A percentile compares a stretch with the other conserved stretches of the same genome.
phyloP scores from a whole-genome alignment of 176 grass and related monocot genomes.

The Areca catechu region DNA sequence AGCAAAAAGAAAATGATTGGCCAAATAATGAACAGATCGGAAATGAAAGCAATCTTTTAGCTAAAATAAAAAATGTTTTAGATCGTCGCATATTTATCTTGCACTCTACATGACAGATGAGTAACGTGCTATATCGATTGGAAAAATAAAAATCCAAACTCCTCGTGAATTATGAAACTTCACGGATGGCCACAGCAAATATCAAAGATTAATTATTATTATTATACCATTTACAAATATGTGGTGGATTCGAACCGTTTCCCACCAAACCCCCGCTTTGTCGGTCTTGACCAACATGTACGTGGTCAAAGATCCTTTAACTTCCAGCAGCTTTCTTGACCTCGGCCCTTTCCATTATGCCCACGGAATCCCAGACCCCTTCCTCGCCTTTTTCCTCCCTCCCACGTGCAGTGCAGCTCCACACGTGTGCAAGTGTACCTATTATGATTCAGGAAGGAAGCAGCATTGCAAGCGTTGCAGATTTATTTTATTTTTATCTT shows the following conservation, averaged over 20 bases:
- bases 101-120: no score
- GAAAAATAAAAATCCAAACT: no score
- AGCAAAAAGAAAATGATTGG: no score
- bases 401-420: constrained; percentile 24
- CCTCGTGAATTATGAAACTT: no score
- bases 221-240: constrained; percentile 1
- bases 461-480: constrained; percentile 20
- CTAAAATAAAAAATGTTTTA: no score
- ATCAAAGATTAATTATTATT: constrained; percentile 19
- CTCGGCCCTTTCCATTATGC: background rate
- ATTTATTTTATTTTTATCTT: no score
- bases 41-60: no score
- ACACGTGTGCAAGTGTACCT: constrained; percentile 43
- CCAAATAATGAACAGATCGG: no score
- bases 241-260: no score
- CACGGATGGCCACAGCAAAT: background rate
- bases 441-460: constrained; percentile 20
- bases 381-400: background rate
- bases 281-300: constrained; percentile 26
- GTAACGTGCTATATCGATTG: no score
- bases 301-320: constrained; percentile 21
- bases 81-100: no score
- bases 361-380: constrained; percentile 20
- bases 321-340: no score
- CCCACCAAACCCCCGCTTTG: constrained; percentile 25